Percentiles rank a stretch among this genome's conserved stretches.
Evolutionary conservation across 805 yeast genomes (phyloP).

Genomic region (Kodamaea leandrae): DNA sequence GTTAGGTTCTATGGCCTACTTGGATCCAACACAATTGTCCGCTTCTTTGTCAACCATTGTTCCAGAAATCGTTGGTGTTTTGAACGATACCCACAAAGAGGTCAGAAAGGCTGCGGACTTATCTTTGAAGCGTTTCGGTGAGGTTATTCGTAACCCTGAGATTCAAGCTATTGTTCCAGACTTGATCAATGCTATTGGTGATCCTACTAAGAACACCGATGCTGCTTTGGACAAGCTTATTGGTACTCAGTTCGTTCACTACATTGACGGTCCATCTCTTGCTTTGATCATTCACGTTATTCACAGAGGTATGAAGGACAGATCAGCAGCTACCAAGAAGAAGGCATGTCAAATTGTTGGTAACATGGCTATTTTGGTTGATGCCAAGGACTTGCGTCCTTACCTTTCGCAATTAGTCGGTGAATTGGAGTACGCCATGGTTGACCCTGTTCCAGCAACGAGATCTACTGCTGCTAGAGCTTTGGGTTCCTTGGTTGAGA

Average conservation of each 20-base stretch:
- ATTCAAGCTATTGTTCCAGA: constrained; percentile 88
- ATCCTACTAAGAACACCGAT: constrained; percentile 89
- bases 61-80: constrained; percentile 93
- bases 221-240: constrained; percentile 81
- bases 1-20: constrained; percentile 95
- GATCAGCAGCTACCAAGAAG: constrained; percentile 89
- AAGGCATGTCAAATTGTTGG: constrained; percentile 98
- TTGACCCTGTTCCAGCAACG: constrained; percentile 96
- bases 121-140: constrained; percentile 88
- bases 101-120: constrained; percentile 94
- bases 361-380: constrained; percentile 95
- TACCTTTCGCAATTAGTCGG: constrained; percentile 74
- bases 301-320: constrained; percentile 90
- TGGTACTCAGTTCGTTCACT: constrained; percentile 92
- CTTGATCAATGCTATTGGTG: constrained; percentile 89
- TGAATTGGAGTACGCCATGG: constrained; percentile 91
- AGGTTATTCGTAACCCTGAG: constrained; percentile 95
- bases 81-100: constrained; percentile 94
- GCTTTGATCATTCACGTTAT: constrained; percentile 94
- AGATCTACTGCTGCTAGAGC: constrained; percentile 98
- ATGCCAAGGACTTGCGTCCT: constrained; percentile 78
- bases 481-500: constrained; percentile 91
- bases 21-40: constrained; percentile 92
- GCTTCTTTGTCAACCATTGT: constrained; percentile 85
- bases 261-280: constrained; percentile 95